Percentiles rank a stretch among this genome's conserved stretches.
phyloP scores from a whole-genome alignment of 169 alveolate species.

The Plasmodium yoelii region DNA sequence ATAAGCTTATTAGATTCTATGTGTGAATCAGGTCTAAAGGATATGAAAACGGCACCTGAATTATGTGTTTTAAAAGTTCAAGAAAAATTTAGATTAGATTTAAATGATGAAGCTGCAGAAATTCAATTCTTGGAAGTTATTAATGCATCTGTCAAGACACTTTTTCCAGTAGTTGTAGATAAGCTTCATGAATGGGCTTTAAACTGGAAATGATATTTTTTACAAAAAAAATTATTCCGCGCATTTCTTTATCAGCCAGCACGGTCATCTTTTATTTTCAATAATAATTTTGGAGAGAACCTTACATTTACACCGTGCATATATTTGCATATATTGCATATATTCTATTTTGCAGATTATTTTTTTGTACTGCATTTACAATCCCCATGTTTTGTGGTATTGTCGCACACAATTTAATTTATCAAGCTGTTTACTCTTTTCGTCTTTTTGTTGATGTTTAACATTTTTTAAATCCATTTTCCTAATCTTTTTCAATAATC shows the following conservation, averaged over 20 bases:
- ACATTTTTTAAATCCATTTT: slow-evolving; percentile 3
- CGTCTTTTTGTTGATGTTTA: background rate
- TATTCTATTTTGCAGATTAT: too few relatives aligned
- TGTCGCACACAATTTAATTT: background rate
- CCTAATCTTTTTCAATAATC: background rate
- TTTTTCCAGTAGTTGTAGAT: slow-evolving; percentile 93
- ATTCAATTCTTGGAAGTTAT: slow-evolving; percentile 88
- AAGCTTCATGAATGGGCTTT: slow-evolving; percentile 92
- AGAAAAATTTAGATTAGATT: slow-evolving; percentile 90
- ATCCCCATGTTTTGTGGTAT: too few relatives aligned
- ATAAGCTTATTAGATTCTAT: slow-evolving; percentile 91
- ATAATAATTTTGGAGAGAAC: background rate
- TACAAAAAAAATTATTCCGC: background rate
- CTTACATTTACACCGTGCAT: background rate
- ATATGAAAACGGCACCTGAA: slow-evolving; percentile 83
- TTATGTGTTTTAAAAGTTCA: slow-evolving; percentile 79
- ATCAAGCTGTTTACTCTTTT: background rate
- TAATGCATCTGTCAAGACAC: slow-evolving; percentile 91
- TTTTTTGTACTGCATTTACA: background rate
- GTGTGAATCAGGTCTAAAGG: slow-evolving; percentile 95
- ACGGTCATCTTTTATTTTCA: background rate
- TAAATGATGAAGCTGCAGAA: slow-evolving; percentile 92
- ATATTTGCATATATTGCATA: background rate
- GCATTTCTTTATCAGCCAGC: slow-evolving; percentile 2
- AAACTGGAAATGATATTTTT: slow-evolving; percentile 84